Percentiles rank a stretch among this genome's conserved stretches.
Conservation (phyloP, 2,329 filamentous ascomycete genomes). For the Fusarium clavum region DNA sequence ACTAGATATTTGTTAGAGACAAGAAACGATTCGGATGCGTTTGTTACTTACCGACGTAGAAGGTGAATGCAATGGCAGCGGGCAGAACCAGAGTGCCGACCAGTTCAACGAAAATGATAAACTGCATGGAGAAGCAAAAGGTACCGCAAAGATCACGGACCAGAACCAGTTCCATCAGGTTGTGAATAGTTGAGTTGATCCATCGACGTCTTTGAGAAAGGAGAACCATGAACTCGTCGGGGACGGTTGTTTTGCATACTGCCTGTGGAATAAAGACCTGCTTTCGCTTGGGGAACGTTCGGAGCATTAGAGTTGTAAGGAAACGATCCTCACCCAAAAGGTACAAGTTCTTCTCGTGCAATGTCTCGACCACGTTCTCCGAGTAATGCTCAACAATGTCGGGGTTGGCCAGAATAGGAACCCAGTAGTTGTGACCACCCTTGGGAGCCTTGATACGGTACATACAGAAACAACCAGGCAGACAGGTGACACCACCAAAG, state of each 20-base stretch:
- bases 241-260: conserved; percentile 98
- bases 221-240: conserved; percentile 90
- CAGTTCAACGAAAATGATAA: conserved; percentile 95
- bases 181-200: conserved; percentile 99
- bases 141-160: conserved; percentile 97
- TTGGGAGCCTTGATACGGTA: conserved; percentile 99
- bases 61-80: conserved; percentile 95
- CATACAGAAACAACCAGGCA: conserved; percentile 99
- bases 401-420: conserved; percentile 96
- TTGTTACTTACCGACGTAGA: conserved; percentile 84
- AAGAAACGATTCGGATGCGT: neutral
- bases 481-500: conserved; percentile 98
- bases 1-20: conserved; percentile 61
- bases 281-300: conserved; percentile 98
- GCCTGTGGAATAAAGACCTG: conserved; percentile 98
- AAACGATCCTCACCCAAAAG: conserved; percentile 95
- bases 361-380: conserved; percentile 97
- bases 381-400: conserved; percentile 99
- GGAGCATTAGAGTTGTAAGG: conserved; percentile 95
- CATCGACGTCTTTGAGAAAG: conserved; percentile 95
- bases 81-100: conserved; percentile 94
- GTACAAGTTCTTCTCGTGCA: conserved; percentile 97
- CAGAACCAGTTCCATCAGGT: conserved; percentile 95
- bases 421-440: conserved; percentile 99
- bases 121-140: conserved; percentile 99